Evolutionary conservation across 306 rosid genomes (phyloP).

Genomic region (Cicer yamashitae): DNA sequence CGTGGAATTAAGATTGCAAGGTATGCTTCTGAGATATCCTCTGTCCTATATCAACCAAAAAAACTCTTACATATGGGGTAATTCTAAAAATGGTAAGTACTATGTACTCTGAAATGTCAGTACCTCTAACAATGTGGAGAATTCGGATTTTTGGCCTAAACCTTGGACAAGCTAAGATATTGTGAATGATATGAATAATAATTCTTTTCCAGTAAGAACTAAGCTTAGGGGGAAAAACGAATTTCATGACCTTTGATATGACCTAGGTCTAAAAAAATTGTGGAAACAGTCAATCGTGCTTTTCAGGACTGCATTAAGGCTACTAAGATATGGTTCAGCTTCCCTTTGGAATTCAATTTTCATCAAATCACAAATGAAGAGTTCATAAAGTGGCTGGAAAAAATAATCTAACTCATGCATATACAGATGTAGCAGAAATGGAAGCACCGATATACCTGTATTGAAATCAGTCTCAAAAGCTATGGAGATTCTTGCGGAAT

Average conservation of each 20-base stretch:
- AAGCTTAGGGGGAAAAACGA: too few species aligned
- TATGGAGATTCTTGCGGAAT: not conserved
- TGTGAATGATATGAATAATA: not conserved
- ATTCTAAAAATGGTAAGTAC: not conserved
- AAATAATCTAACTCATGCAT: too few species aligned
- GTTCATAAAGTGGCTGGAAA: too few species aligned
- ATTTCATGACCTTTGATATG: not conserved
- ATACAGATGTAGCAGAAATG: too few species aligned
- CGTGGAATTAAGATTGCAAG: too few species aligned
- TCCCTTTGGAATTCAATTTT: not conserved
- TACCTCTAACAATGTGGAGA: not conserved
- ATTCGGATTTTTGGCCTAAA: not conserved
- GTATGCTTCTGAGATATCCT: not conserved
- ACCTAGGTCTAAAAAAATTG: not conserved
- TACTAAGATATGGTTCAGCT: not conserved
- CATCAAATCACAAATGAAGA: not conserved
- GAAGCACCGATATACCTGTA: not conserved
- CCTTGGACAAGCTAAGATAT: not conserved
- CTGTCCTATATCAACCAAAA: not conserved
- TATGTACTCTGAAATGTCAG: not conserved
- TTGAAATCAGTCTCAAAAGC: not conserved
- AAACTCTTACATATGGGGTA: not conserved
- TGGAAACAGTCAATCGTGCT: not conserved
- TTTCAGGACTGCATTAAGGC: not conserved
- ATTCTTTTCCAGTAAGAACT: too few species aligned